Percentiles rank a stretch among this genome's conserved stretches.
These are phyloP conservation scores for Botrytis byssoidea DNA, from an alignment of 2,329 filamentous ascomycete species.

Conservation along the genomic window DNA sequence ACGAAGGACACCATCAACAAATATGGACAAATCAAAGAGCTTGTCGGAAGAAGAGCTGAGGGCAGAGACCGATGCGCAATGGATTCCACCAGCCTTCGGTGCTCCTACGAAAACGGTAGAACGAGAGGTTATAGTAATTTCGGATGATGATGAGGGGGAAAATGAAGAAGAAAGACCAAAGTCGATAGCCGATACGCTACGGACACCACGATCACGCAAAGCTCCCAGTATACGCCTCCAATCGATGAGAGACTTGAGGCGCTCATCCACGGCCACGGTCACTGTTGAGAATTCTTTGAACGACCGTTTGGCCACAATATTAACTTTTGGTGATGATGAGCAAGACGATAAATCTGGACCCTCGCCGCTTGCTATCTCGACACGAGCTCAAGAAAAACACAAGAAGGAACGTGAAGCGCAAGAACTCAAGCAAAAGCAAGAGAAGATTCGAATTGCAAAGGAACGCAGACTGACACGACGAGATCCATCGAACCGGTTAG, in stretches of 20 bases:
- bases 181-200: conserved; percentile 11
- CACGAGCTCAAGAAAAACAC: conserved; percentile 11
- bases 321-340: conserved; percentile 15
- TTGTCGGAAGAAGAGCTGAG: conserved; percentile 27
- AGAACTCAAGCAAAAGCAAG: conserved; percentile 25
- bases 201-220: neutral
- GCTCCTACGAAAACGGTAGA: conserved; percentile 2
- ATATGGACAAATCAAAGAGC: conserved; percentile 22
- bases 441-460: conserved; percentile 28
- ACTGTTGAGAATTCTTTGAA: conserved; percentile 5
- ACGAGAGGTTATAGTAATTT: conserved; percentile 5
- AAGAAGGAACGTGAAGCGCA: conserved; percentile 7
- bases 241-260: neutral
- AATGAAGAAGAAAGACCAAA: neutral
- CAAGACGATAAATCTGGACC: neutral
- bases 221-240: neutral
- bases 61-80: conserved; percentile 26
- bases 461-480: conserved; percentile 33
- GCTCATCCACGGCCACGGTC: neutral
- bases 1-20: neutral
- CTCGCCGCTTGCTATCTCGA: conserved; percentile 8
- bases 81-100: conserved; percentile 28
- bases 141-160: conserved; percentile 16
- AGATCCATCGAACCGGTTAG: conserved; percentile 28
- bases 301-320: conserved; percentile 1